These are phyloP conservation scores for sweet orange (Citrus sinensis) DNA, from an alignment of 345 rosid genomes.

Conservation along the genomic window DVS_A1.0 CM039168.1:18525001-18525500, in stretches of 20 bases:
- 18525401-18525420: not conserved
- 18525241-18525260: not conserved
- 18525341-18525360: not conserved
- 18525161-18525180: not conserved
- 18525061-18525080: not conserved
- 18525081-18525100: not conserved
- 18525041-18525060: not conserved
- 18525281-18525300: too few species aligned
- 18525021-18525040: not conserved
- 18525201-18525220: not conserved
- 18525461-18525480: not conserved
- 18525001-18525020: not conserved
- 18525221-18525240: not conserved
- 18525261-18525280: not conserved
- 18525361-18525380: not conserved
- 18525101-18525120: not conserved
- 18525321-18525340: not conserved
- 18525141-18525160: not conserved
- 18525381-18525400: not conserved
- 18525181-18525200: not conserved
- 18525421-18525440: not conserved
- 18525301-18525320: not conserved
- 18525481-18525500: not conserved
- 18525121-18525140: not conserved
- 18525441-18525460: not conserved